Evolutionary conservation across 495 filamentous ascomycete genomes (phyloP).

Genomic region (Cladorrhinum samala): DNA sequence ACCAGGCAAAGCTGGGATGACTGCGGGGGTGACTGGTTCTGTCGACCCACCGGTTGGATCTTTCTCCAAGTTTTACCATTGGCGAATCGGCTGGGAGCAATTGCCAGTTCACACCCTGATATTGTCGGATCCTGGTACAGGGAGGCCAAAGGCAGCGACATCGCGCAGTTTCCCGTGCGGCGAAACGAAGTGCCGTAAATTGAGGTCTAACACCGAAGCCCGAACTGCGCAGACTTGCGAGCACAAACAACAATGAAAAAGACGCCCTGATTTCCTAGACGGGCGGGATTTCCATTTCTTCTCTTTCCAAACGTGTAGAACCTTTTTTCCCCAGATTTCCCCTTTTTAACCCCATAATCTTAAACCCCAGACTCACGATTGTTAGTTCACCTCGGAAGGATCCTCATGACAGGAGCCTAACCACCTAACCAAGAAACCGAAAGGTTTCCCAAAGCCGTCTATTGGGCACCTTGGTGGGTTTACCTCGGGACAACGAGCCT

Average conservation of each 20-base stretch:
- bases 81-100: conserved; percentile 11
- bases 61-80: conserved; percentile 7
- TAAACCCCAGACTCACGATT: conserved; percentile 7
- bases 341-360: background rate
- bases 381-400: background rate
- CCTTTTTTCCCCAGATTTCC: conserved; percentile 2
- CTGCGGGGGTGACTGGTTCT: conserved; percentile 8
- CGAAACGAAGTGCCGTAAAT: conserved; percentile 12
- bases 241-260: too few relatives aligned
- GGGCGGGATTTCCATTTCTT: background rate
- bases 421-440: background rate
- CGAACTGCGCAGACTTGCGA: conserved; percentile 5
- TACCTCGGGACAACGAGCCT: background rate
- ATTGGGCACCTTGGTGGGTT: conserved; percentile 9
- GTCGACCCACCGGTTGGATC: background rate
- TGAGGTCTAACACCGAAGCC: conserved; percentile 11
- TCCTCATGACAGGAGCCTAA: background rate
- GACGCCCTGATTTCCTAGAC: background rate
- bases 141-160: background rate
- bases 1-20: conserved; percentile 6
- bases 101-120: background rate
- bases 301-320: background rate
- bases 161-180: background rate
- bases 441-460: too few relatives aligned
- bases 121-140: background rate